Percentiles rank a stretch among this genome's conserved stretches.
phyloP scores from a whole-genome alignment of 2,329 filamentous ascomycete species.

The Fusarium nelsonii region DNA sequence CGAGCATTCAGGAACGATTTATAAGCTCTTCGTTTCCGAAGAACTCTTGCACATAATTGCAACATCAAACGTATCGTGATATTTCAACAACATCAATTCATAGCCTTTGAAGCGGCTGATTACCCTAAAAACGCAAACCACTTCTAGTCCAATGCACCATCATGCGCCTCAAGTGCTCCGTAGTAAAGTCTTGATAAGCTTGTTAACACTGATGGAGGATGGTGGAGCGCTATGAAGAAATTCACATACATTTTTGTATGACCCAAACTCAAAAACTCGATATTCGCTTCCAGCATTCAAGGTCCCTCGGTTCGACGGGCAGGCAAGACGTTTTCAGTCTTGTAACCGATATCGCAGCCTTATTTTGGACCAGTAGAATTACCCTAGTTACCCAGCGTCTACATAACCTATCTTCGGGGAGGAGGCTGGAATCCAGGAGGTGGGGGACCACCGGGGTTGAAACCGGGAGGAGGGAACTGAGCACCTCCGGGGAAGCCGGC shows the following conservation, averaged over 20 bases:
- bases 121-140: slow-evolving; percentile 27
- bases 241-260: slow-evolving; percentile 50
- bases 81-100: slow-evolving; percentile 26
- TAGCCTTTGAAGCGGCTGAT: slow-evolving; percentile 25
- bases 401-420: slow-evolving; percentile 65
- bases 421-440: slow-evolving; percentile 83
- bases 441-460: slow-evolving; percentile 64
- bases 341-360: slow-evolving; percentile 44
- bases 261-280: slow-evolving; percentile 46
- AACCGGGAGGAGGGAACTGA: slow-evolving; percentile 64
- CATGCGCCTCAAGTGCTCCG: slow-evolving; percentile 40
- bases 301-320: slow-evolving; percentile 37
- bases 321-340: slow-evolving; percentile 40
- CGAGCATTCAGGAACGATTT: not conserved
- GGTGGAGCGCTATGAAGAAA: slow-evolving; percentile 43
- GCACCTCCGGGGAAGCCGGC: slow-evolving; percentile 62
- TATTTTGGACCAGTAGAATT: slow-evolving; percentile 43
- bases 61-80: not conserved
- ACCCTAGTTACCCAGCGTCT: slow-evolving; percentile 43
- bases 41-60: not conserved
- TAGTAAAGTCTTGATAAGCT: slow-evolving; percentile 36
- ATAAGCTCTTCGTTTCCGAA: not conserved
- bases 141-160: slow-evolving; percentile 26
- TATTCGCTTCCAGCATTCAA: slow-evolving; percentile 30
- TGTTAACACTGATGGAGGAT: slow-evolving; percentile 46